These are phyloP conservation scores for Penicillium bialowiezense DNA, from an alignment of 495 filamentous ascomycete genomes.

Conservation along the genomic window DNA sequence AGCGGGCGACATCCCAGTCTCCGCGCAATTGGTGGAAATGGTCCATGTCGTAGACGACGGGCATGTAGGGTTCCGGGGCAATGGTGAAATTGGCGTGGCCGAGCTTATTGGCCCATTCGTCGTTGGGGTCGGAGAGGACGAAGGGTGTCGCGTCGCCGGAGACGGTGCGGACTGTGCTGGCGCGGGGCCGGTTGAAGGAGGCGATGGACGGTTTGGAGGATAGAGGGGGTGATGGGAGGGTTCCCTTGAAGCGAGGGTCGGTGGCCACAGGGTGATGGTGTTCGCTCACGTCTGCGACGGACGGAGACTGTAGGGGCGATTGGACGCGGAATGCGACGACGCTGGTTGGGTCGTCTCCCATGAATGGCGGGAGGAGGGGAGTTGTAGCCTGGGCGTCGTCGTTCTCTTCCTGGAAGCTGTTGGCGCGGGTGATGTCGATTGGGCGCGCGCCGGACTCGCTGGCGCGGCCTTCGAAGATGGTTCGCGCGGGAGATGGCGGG, in stretches of 20 bases:
- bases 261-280: slow-evolving; percentile 32
- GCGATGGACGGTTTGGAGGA: slow-evolving; percentile 76
- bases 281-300: slow-evolving; percentile 51
- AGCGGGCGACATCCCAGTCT: slow-evolving; percentile 77
- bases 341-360: slow-evolving; percentile 53
- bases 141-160: slow-evolving; percentile 58
- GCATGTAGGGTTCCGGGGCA: slow-evolving; percentile 73
- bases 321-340: slow-evolving; percentile 47
- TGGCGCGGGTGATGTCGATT: slow-evolving; percentile 59
- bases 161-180: slow-evolving; percentile 47
- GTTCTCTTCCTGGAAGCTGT: slow-evolving; percentile 53
- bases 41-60: slow-evolving; percentile 55
- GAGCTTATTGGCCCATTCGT: slow-evolving; percentile 78
- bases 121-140: slow-evolving; percentile 59
- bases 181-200: slow-evolving; percentile 60
- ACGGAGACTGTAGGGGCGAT: slow-evolving; percentile 82
- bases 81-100: slow-evolving; percentile 94
- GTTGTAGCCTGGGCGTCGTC: slow-evolving; percentile 64
- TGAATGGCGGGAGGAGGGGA: slow-evolving; percentile 76
- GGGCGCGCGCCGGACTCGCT: slow-evolving; percentile 42
- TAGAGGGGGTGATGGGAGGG: slow-evolving; percentile 71
- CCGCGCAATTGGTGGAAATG: slow-evolving; percentile 65
- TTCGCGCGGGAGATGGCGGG: slow-evolving; percentile 64
- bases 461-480: slow-evolving; percentile 60
- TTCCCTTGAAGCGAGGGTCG: slow-evolving; percentile 45